Evolutionary conservation across 345 rosid genomes (phyloP).

Genomic region (Ricinus communis): DNA sequence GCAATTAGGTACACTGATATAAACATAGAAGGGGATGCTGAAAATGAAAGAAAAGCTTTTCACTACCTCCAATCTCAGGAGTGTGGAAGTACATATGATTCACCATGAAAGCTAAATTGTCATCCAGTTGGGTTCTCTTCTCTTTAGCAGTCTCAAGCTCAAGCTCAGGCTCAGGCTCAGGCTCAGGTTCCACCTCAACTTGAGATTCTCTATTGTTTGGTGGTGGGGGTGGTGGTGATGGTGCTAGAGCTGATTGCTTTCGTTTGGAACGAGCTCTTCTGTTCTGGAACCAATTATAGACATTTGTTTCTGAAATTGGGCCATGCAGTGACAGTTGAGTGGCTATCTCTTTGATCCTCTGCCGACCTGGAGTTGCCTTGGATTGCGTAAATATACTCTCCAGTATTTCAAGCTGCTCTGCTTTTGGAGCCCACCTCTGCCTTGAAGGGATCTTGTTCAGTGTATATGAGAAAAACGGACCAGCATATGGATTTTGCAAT

Average conservation of each 20-base stretch:
- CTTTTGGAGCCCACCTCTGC: slow-evolving; percentile 76
- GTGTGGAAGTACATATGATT: slow-evolving; percentile 17
- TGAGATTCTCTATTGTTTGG: slow-evolving; percentile 22
- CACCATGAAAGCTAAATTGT: not conserved
- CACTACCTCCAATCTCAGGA: slow-evolving; percentile 23
- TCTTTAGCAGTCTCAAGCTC: slow-evolving; percentile 32
- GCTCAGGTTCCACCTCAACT: slow-evolving; percentile 28
- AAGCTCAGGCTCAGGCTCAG: too few relatives aligned
- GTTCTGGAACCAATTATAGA: slow-evolving; percentile 82
- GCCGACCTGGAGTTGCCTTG: slow-evolving; percentile 54
- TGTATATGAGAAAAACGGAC: slow-evolving; percentile 39
- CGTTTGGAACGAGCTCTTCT: slow-evolving; percentile 71
- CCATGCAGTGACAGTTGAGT: slow-evolving; percentile 54
- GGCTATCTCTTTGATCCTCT: slow-evolving; percentile 58
- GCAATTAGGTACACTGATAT: not conserved
- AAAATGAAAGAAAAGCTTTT: too few relatives aligned
- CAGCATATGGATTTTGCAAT: slow-evolving; percentile 41
- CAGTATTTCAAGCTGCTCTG: slow-evolving; percentile 56
- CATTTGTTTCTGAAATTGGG: slow-evolving; percentile 66
- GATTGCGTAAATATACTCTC: slow-evolving; percentile 54
- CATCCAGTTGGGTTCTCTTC: slow-evolving; percentile 22
- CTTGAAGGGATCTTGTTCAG: slow-evolving; percentile 48
- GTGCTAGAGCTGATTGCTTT: slow-evolving; percentile 33
- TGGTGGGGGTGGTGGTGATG: not conserved
- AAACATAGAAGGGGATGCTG: too few relatives aligned